Percentiles rank a stretch among this genome's conserved stretches.
Evolutionary conservation across 768 basidiomycete genomes (phyloP).

Genomic region (Calocera viscosa): DNA sequence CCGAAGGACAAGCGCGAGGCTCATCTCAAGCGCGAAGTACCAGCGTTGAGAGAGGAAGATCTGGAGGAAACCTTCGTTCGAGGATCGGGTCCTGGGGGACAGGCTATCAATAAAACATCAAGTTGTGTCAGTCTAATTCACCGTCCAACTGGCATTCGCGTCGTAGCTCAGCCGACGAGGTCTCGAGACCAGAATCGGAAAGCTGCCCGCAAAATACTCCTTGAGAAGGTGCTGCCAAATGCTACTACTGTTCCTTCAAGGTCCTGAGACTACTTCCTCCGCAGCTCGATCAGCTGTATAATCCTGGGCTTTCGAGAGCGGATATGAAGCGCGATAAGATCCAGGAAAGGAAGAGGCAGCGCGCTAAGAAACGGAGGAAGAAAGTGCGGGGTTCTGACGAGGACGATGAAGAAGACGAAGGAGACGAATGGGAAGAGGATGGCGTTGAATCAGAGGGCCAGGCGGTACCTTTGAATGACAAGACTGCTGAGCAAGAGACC

Average conservation of each 20-base stretch:
- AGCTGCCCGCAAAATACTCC: conserved; percentile 55
- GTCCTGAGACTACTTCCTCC: neutral
- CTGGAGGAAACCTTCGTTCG: conserved; percentile 79
- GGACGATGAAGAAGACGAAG: conserved; percentile 15
- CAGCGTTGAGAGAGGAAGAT: conserved; percentile 63
- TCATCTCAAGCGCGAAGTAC: conserved; percentile 48
- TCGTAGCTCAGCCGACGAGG: conserved; percentile 79
- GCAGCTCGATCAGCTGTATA: conserved; percentile 57
- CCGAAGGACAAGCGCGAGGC: conserved; percentile 31
- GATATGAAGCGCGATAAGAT: conserved; percentile 59
- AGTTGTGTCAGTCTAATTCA: conserved; percentile 49
- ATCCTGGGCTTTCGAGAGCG: conserved; percentile 65
- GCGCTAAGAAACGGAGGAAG: conserved; percentile 68
- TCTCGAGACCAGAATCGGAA: conserved; percentile 68
- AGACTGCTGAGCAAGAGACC: too few relatives aligned
- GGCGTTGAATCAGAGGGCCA: too few relatives aligned
- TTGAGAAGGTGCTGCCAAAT: conserved; percentile 49
- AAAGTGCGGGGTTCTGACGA: conserved; percentile 30
- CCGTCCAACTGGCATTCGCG: conserved; percentile 75
- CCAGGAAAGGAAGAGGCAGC: conserved; percentile 59
- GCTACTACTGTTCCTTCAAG: conserved; percentile 13
- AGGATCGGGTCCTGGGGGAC: conserved; percentile 86
- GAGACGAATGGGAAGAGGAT: neutral
- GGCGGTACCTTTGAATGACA: too few relatives aligned
- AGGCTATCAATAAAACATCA: conserved; percentile 90